Percentiles rank a stretch among this genome's conserved stretches.
Evolutionary conservation across 495 filamentous ascomycete genomes (phyloP).

Genomic region (Tuber magnatum): DNA sequence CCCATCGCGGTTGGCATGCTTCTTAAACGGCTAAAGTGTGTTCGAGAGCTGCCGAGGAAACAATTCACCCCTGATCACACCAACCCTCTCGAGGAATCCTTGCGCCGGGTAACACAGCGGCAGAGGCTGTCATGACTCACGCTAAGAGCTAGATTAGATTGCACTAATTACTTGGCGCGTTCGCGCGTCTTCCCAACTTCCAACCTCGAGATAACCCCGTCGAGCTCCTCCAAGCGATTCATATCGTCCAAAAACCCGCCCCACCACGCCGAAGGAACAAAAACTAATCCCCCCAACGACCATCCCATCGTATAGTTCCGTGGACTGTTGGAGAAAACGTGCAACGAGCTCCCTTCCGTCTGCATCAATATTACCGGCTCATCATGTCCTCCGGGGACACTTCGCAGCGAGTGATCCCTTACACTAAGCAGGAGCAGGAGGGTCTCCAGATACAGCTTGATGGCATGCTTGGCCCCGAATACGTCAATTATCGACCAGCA

Average conservation of each 20-base stretch:
- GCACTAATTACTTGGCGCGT: background rate
- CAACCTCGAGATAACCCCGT: background rate
- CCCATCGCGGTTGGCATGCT: background rate
- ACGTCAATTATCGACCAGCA: slow-evolving; percentile 76
- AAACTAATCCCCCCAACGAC: background rate
- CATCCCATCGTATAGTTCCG: background rate
- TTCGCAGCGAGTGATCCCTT: slow-evolving; percentile 40
- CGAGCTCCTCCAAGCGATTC: background rate
- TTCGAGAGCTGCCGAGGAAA: background rate
- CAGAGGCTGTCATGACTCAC: background rate
- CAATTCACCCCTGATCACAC: background rate
- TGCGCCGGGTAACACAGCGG: background rate
- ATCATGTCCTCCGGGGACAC: background rate
- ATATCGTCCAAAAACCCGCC: background rate
- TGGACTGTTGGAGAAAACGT: background rate
- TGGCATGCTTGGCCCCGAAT: slow-evolving; percentile 94
- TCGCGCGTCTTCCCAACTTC: background rate
- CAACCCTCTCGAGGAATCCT: no score
- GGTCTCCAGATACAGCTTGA: slow-evolving; percentile 78
- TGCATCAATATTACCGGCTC: background rate
- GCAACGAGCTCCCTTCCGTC: background rate
- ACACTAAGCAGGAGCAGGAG: slow-evolving; percentile 82
- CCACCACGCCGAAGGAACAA: background rate
- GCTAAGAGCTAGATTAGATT: background rate
- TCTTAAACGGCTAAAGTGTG: background rate